Percentiles rank a stretch among this genome's conserved stretches.
Conservation (phyloP, 1,284 basidiomycete species). For the Apiotrichum gamsii region DNA sequence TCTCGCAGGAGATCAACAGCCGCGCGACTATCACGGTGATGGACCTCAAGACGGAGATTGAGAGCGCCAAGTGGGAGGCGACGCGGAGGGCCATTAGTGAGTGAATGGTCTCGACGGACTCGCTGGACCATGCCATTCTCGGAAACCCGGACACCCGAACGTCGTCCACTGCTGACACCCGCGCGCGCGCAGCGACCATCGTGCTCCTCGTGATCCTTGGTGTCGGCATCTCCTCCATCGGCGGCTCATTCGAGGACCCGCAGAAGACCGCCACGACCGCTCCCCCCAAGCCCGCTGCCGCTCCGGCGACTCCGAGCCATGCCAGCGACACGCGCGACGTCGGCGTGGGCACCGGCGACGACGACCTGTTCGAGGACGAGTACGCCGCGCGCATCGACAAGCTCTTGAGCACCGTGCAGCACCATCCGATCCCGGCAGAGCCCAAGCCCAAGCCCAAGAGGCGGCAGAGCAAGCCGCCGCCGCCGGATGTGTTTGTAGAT, state of each 20-base stretch:
- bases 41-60: conserved; percentile 77
- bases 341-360: conserved; percentile 34
- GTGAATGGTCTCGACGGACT: conserved; percentile 44
- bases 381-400: conserved; percentile 26
- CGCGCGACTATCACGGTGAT: conserved; percentile 78
- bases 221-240: conserved; percentile 11
- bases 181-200: conserved; percentile 42
- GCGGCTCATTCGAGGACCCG: background rate
- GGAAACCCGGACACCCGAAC: no score
- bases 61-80: conserved; percentile 86
- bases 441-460: conserved; percentile 2
- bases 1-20: conserved; percentile 67
- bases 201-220: conserved; percentile 18
- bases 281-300: no score
- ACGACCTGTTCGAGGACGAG: conserved; percentile 28
- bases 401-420: conserved; percentile 10
- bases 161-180: no score
- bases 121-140: no score
- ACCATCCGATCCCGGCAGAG: conserved; percentile 4
- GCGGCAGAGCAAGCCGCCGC: conserved; percentile 2
- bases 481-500: conserved; percentile 7
- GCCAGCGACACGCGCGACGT: conserved; percentile 30
- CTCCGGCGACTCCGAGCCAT: no score
- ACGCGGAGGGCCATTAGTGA: conserved; percentile 76
- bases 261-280: background rate